phyloP scores from a whole-genome alignment of 169 alveolate species.

The Plasmodium relictum region DNA sequence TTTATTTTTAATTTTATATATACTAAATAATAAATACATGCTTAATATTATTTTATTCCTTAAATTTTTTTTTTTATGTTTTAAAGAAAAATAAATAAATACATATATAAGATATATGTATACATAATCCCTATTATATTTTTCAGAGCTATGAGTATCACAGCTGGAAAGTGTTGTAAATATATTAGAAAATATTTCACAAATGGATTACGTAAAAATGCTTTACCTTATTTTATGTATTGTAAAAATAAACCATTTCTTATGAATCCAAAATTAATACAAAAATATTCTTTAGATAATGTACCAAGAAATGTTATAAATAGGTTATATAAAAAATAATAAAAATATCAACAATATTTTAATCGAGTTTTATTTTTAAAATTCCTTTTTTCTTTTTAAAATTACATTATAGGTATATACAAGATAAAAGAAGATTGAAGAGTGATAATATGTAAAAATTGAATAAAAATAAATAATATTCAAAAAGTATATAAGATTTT shows the following conservation, averaged over 20 bases:
- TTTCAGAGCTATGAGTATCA: conserved; percentile 19
- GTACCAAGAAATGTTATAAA: conserved; percentile 49
- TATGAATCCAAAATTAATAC: conserved; percentile 47
- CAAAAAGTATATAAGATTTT: too few species aligned
- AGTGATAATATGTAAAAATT: conserved; percentile 7
- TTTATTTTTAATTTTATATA: too few species aligned
- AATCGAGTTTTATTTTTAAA: not conserved
- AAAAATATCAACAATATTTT: not conserved
- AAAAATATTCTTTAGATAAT: conserved; percentile 33
- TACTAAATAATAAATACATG: too few species aligned
- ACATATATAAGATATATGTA: too few species aligned
- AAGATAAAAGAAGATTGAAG: conserved; percentile 66
- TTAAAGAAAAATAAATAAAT: too few species aligned
- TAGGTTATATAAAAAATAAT: conserved; percentile 20
- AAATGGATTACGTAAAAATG: conserved; percentile 32
- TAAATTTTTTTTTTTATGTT: too few species aligned
- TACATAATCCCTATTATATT: too few species aligned
- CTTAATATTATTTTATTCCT: too few species aligned
- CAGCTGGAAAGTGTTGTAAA: conserved; percentile 69
- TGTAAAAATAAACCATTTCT: conserved; percentile 68
- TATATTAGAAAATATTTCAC: conserved; percentile 53
- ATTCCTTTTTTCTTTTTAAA: conserved; percentile 1
- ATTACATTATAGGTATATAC: conserved; percentile 26
- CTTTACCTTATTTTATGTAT: conserved; percentile 38
- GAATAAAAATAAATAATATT: not conserved